Evolutionary conservation across 129 eudicot species (phyloP).

Genomic region (Tagetes erecta): DNA sequence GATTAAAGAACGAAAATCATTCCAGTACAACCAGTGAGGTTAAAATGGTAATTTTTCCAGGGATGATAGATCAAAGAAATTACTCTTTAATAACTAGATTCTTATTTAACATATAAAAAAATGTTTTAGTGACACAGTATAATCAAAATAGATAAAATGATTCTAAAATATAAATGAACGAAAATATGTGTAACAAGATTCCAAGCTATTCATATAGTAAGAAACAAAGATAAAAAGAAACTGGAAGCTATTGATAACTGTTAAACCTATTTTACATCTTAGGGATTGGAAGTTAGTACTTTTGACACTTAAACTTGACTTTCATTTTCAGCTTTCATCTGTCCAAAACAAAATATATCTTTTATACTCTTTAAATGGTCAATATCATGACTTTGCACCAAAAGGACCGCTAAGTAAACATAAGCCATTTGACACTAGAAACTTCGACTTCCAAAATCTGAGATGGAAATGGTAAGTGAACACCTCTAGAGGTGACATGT

Average conservation of each 20-base stretch:
- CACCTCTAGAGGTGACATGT: neutral
- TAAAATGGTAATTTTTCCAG: neutral
- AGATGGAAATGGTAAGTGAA: neutral
- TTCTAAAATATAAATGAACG: neutral
- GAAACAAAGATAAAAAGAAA: neutral
- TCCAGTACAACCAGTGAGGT: neutral
- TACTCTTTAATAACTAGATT: neutral
- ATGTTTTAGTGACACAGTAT: neutral
- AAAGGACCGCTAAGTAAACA: neutral
- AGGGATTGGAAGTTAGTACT: neutral
- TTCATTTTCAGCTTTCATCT: neutral
- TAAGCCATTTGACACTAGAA: neutral
- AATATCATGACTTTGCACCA: neutral
- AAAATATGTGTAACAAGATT: neutral
- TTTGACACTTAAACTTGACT: neutral
- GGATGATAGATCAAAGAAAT: neutral
- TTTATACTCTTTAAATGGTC: neutral
- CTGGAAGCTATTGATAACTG: neutral
- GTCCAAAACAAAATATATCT: slow-evolving; percentile 4
- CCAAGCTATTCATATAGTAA: neutral
- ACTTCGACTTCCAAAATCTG: neutral
- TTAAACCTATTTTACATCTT: neutral
- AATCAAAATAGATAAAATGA: neutral
- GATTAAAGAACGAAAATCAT: neutral
- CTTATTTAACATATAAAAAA: neutral